These are phyloP conservation scores for Triticum monococcum DNA, from an alignment of 176 grass and related monocot genomes.

Conservation along the genomic window DNA sequence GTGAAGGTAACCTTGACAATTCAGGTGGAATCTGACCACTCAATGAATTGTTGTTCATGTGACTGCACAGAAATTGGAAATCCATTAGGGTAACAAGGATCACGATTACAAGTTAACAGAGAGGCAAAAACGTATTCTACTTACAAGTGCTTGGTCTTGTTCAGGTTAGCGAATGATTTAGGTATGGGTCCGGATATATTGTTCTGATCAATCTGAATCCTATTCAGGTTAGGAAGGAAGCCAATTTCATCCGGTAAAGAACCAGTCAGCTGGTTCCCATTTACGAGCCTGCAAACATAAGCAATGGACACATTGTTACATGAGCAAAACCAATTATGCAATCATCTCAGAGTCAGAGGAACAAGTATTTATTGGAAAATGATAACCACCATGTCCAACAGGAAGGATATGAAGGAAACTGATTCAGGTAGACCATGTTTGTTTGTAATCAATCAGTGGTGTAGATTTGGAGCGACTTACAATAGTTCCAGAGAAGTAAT, in stretches of 20 bases:
- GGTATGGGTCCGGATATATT: constrained; percentile 83
- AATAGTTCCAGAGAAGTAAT: constrained; percentile 69
- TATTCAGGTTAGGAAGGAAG: constrained; percentile 70
- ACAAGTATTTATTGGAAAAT: not conserved
- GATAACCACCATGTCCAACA: not conserved
- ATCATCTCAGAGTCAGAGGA: not conserved
- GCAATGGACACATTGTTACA: not conserved
- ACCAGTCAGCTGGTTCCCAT: constrained; percentile 76
- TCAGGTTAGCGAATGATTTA: constrained; percentile 78
- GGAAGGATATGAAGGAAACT: constrained; percentile 1
- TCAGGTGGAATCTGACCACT: constrained; percentile 93
- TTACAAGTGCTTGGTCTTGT: too few species aligned
- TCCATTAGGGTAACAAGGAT: constrained; percentile 15
- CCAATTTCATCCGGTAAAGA: constrained; percentile 81
- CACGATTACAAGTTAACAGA: not conserved
- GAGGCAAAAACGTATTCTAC: too few species aligned
- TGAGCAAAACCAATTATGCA: not conserved
- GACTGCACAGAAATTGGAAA: constrained; percentile 53
- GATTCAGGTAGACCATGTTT: not conserved
- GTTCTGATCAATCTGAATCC: constrained; percentile 96
- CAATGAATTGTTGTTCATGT: constrained; percentile 99
- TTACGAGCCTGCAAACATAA: constrained; percentile 68
- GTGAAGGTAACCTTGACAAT: constrained; percentile 71
- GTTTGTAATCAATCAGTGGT: too few species aligned
- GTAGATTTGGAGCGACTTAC: constrained; percentile 37